Percentiles rank a stretch among this genome's conserved stretches.
Evolutionary conservation across 2,329 filamentous ascomycete species (phyloP).

Genomic region (Diplodia mutila): DNA sequence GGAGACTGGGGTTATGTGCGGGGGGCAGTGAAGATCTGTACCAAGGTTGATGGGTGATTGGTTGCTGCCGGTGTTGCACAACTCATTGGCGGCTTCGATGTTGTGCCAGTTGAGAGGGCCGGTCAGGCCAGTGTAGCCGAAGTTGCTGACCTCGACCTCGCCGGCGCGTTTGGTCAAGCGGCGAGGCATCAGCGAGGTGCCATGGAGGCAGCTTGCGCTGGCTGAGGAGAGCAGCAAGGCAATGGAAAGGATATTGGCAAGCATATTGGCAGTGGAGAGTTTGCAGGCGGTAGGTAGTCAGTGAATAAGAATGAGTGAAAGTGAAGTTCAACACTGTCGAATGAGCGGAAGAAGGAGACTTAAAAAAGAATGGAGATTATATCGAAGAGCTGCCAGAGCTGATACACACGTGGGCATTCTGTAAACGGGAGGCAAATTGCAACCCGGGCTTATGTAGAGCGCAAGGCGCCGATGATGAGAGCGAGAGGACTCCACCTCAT

Average conservation of each 20-base stretch:
- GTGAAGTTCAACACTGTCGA: slow-evolving; percentile 10
- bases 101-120: slow-evolving; percentile 60
- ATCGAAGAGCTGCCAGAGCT: slow-evolving; percentile 4
- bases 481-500: neutral
- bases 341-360: slow-evolving; percentile 4
- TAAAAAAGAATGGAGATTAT: neutral
- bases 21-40: slow-evolving; percentile 38
- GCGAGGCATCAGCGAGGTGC: slow-evolving; percentile 42
- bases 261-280: neutral
- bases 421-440: slow-evolving; percentile 5
- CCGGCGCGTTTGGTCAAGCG: slow-evolving; percentile 35
- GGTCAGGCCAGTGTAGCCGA: slow-evolving; percentile 47
- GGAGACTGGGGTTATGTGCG: neutral
- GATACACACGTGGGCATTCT: neutral
- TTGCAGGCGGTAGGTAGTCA: neutral
- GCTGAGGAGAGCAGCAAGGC: slow-evolving; percentile 22
- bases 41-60: slow-evolving; percentile 61
- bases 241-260: slow-evolving; percentile 3
- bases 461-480: slow-evolving; percentile 11
- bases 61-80: slow-evolving; percentile 53
- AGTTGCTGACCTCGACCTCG: slow-evolving; percentile 40
- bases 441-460: slow-evolving; percentile 7
- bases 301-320: slow-evolving; percentile 1
- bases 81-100: slow-evolving; percentile 49
- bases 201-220: slow-evolving; percentile 48